These are phyloP conservation scores for Alnus rubra DNA, from an alignment of 306 rosid species.

Conservation along the genomic window DNA sequence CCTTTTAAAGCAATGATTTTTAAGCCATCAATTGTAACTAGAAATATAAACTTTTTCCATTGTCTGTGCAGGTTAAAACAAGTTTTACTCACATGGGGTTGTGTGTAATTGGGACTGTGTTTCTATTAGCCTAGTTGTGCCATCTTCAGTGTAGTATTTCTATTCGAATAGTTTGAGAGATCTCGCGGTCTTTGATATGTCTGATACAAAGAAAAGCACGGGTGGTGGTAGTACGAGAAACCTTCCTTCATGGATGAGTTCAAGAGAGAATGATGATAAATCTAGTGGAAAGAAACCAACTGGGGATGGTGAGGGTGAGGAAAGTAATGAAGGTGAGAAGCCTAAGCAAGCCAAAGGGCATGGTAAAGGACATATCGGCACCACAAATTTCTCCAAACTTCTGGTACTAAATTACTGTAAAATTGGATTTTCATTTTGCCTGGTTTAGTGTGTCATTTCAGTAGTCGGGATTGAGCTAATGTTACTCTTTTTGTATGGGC, in stretches of 20 bases:
- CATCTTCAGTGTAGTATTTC: background rate
- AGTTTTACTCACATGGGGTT: background rate
- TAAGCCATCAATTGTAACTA: background rate
- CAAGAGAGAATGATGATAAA: constrained; percentile 36
- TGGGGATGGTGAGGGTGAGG: constrained; percentile 40
- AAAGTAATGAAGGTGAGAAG: constrained; percentile 29
- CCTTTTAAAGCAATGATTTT: background rate
- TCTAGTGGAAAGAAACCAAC: constrained; percentile 40
- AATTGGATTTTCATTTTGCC: constrained; percentile 5
- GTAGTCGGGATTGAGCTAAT: constrained; percentile 17
- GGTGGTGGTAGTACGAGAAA: constrained; percentile 44
- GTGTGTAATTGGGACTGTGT: constrained; percentile 4
- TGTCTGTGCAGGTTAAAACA: background rate
- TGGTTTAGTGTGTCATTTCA: constrained; percentile 15
- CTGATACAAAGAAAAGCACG: constrained; percentile 31
- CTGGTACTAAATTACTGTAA: constrained; percentile 46
- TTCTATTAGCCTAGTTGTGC: constrained; percentile 17
- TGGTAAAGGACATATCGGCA: background rate
- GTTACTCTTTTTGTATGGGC: constrained; percentile 32
- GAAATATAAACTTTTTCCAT: background rate
- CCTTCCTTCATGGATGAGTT: constrained; percentile 72
- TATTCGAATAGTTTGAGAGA: constrained; percentile 9
- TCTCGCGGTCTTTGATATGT: constrained; percentile 41
- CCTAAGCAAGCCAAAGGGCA: constrained; percentile 38
- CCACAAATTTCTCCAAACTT: constrained; percentile 54